Evolutionary conservation across 805 yeast genomes (phyloP).

Genomic region (Zygosaccharomyces siamensis): DNA sequence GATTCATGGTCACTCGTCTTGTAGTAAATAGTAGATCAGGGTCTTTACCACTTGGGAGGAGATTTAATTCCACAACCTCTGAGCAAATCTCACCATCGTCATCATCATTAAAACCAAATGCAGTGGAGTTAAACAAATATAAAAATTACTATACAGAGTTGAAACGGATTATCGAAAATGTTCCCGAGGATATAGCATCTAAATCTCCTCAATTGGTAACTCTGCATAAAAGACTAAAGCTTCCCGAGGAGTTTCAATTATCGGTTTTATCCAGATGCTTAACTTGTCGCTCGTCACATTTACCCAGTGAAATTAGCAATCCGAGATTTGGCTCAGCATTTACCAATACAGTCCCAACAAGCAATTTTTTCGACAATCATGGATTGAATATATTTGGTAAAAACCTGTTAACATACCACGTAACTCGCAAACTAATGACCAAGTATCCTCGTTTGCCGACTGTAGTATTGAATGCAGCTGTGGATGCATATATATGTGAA

Average conservation of each 20-base stretch:
- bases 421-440: conserved; percentile 64
- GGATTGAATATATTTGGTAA: conserved; percentile 83
- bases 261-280: conserved; percentile 77
- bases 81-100: neutral
- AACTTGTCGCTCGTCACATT: conserved; percentile 48
- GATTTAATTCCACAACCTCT: neutral
- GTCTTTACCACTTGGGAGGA: neutral
- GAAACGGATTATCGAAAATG: conserved; percentile 17
- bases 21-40: conserved; percentile 1
- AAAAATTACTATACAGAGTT: conserved; percentile 23
- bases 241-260: conserved; percentile 53
- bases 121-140: conserved; percentile 22
- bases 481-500: conserved; percentile 68
- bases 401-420: conserved; percentile 67
- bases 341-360: conserved; percentile 32
- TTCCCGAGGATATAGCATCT: conserved; percentile 47
- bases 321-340: conserved; percentile 19
- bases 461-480: conserved; percentile 67
- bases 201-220: conserved; percentile 71
- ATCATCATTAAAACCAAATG: conserved; percentile 2
- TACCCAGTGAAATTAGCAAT: conserved; percentile 17
- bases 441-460: conserved; percentile 89
- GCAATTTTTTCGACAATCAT: conserved; percentile 60
- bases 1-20: neutral
- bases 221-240: conserved; percentile 67